A percentile compares a stretch with the other conserved stretches of the same genome.
Conservation (phyloP, 495 filamentous ascomycete species). For the Podospora anserina region DNA sequence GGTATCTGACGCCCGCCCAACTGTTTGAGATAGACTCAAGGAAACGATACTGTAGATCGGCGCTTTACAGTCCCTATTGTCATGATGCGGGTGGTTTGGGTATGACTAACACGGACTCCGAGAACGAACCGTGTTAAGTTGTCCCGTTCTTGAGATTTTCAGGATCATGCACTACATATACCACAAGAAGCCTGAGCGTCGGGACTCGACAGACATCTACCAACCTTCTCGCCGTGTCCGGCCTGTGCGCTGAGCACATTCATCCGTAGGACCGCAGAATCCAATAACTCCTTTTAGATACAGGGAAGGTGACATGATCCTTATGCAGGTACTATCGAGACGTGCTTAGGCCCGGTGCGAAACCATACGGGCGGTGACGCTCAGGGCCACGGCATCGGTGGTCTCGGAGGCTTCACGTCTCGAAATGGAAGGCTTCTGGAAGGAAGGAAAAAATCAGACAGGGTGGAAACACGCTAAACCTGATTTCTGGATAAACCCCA, state of each 20-base stretch:
- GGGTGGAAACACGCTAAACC: conserved; percentile 7
- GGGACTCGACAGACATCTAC: neutral
- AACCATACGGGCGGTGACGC: neutral
- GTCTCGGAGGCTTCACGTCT: neutral
- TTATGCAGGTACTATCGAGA: neutral
- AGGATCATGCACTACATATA: neutral
- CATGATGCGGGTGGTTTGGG: too few relatives aligned
- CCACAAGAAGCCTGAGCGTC: neutral
- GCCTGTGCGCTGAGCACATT: neutral
- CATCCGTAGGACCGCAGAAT: neutral
- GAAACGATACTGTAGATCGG: too few relatives aligned
- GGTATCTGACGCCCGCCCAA: too few relatives aligned
- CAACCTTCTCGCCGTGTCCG: neutral
- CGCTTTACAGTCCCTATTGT: too few relatives aligned
- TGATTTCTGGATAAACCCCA: neutral
- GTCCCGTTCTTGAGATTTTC: neutral
- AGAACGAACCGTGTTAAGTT: neutral
- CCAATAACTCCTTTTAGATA: neutral
- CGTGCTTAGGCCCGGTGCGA: neutral
- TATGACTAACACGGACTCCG: neutral
- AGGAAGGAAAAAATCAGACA: neutral
- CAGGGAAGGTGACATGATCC: neutral
- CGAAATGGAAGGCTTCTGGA: conserved; percentile 11
- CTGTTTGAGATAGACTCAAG: too few relatives aligned
- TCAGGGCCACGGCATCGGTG: neutral